Evolutionary conservation across 768 basidiomycete genomes (phyloP), one percentile per base, ranked within the genome.

Genomic region (Dioszegia aurantiaca): DNA sequence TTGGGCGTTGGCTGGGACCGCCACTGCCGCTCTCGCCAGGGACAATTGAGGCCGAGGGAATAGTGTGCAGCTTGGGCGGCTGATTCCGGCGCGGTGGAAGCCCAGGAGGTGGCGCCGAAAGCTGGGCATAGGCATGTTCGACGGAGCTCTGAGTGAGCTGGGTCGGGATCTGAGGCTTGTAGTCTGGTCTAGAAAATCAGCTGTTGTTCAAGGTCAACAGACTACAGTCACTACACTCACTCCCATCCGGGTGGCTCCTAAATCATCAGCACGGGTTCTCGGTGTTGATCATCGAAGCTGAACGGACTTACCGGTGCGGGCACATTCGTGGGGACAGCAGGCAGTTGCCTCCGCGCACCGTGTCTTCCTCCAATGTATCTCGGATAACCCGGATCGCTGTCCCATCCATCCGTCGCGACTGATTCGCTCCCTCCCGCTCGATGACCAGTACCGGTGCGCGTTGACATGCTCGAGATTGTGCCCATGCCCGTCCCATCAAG

Each of bases 231-330:
- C 21, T 23, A 17, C 19, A 66, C 70, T 57, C 55, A 73, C 71
- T 73, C 71, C 71, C 71, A 73, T 30, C 56, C 55, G 33, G 71
- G 71, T 40, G 66, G 64, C 45, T 58, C 64, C 71, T 73, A 41
- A n/a, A 14, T 8, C 14, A 21, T 57, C 44, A 55, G 54, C 37
- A n/a, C n/a, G n/a, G n/a, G n/a, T n/a, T n/a, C n/a, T n/a, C n/a
- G n/a, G n/a, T n/a, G n/a, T n/a, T n/a, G n/a, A n/a, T n/a, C n/a
- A n/a, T n/a, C n/a, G 23, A n/a, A 2, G n/a, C 6, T 17, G 27
- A 17, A 40, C 11, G 11, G n/a, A 61, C 60, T 51, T 41, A 62
- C 60, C 12, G 60, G 60, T 17, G 30, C 30, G 14, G 60, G 56
- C 0, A 62, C 60, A 41, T 62, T 58, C 2, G 49, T 62, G 10